Conservation (phyloP, 768 basidiomycete genomes). For the Gelatoporia subvermispora region DNA sequence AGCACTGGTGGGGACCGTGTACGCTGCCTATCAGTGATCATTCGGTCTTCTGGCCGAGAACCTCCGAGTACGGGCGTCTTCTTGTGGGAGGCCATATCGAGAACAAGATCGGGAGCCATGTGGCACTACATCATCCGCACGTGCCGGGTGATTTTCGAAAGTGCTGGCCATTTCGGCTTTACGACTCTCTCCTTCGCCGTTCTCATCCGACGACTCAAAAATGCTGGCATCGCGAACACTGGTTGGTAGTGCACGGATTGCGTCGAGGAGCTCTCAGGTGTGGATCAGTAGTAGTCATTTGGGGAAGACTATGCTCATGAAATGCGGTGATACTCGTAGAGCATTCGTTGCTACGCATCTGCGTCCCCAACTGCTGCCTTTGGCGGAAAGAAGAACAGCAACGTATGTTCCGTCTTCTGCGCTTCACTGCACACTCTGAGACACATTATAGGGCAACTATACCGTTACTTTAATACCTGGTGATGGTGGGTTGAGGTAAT, state of each 20-base stretch:
- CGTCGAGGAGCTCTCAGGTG: slow-evolving; percentile 47
- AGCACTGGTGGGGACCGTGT: too few relatives aligned
- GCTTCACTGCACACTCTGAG: not conserved
- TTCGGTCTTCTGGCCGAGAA: too few relatives aligned
- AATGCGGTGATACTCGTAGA: slow-evolving; percentile 28
- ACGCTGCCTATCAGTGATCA: too few relatives aligned
- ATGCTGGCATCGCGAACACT: slow-evolving; percentile 64
- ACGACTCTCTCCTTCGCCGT: slow-evolving; percentile 16
- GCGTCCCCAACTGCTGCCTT: slow-evolving; percentile 83
- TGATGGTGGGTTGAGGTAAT: slow-evolving; percentile 59
- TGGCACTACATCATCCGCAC: slow-evolving; percentile 19
- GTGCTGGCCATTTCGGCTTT: slow-evolving; percentile 15
- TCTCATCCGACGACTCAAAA: slow-evolving; percentile 22
- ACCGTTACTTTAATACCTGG: slow-evolving; percentile 95
- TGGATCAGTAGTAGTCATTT: slow-evolving; percentile 9
- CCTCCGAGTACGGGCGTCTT: too few relatives aligned
- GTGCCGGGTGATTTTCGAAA: slow-evolving; percentile 15
- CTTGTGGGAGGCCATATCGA: too few relatives aligned
- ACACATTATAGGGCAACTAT: slow-evolving; percentile 76
- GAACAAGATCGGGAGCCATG: too few relatives aligned
- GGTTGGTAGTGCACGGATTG: slow-evolving; percentile 49
- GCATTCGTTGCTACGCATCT: slow-evolving; percentile 62
- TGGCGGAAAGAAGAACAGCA: slow-evolving; percentile 82
- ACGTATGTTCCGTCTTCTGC: slow-evolving; percentile 39
- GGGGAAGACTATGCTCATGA: not conserved